Conservation (phyloP, 352 stramenopile genomes). For the Blastocystis sp. region DNA sequence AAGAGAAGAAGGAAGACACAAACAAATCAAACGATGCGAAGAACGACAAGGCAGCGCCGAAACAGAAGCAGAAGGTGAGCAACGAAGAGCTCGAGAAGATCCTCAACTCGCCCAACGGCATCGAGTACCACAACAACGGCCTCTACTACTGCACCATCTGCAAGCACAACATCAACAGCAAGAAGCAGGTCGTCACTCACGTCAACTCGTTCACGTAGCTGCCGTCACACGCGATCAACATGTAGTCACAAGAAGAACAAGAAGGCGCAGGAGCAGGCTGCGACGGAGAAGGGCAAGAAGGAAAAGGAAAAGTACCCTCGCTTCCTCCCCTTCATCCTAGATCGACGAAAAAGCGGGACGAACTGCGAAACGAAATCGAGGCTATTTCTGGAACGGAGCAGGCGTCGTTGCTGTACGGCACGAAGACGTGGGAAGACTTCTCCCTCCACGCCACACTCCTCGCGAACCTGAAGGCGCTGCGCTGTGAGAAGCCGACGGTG, state of each 20-base stretch:
- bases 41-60: too few species aligned
- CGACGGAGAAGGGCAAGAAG: neutral
- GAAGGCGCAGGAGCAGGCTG: neutral
- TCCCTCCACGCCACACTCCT: constrained; percentile 14
- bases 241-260: constrained; percentile 49
- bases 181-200: neutral
- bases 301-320: constrained; percentile 2
- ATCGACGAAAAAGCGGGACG: constrained; percentile 43
- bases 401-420: constrained; percentile 37
- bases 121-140: neutral
- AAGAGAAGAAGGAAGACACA: neutral
- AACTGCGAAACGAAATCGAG: constrained; percentile 18
- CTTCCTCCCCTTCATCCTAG: neutral
- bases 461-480: constrained; percentile 4
- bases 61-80: neutral
- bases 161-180: neutral
- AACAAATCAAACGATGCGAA: too few species aligned
- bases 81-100: neutral
- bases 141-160: neutral
- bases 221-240: too few species aligned
- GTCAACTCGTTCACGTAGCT: neutral
- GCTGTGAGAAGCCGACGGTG: constrained; percentile 78
- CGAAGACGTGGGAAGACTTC: constrained; percentile 8
- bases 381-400: constrained; percentile 28
- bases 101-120: neutral